Evolutionary conservation across 1,139 yeast genomes (phyloP).

Genomic region (Dujonia santamariae): DNA sequence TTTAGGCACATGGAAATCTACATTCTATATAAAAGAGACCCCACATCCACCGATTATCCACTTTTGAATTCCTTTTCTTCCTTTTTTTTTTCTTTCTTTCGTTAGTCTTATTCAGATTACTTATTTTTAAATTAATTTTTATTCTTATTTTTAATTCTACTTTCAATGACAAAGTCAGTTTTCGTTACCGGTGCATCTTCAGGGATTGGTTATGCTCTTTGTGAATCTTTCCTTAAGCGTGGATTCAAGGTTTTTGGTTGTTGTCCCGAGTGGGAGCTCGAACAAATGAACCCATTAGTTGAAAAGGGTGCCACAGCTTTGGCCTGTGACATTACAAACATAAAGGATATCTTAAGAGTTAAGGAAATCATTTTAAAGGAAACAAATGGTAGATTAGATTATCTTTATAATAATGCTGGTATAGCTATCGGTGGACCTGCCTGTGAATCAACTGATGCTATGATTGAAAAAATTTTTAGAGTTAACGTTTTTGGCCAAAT

Average conservation of each 20-base stretch:
- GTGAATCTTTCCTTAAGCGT: slow-evolving; percentile 14
- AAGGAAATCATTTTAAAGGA: slow-evolving; percentile 32
- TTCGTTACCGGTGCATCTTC: slow-evolving; percentile 39
- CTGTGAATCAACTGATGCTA: slow-evolving; percentile 50
- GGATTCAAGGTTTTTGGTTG: slow-evolving; percentile 21
- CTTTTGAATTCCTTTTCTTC: too few species aligned
- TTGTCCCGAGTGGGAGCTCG: slow-evolving; percentile 14
- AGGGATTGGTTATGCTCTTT: slow-evolving; percentile 30
- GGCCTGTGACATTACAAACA: slow-evolving; percentile 9
- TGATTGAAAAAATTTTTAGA: slow-evolving; percentile 43
- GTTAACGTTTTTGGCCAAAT: slow-evolving; percentile 61
- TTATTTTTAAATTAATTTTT: too few species aligned
- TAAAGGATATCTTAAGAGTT: slow-evolving; percentile 38
- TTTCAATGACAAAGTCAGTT: slow-evolving; percentile 23
- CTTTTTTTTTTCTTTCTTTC: too few species aligned
- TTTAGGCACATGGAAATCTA: too few species aligned
- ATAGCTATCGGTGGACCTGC: slow-evolving; percentile 39
- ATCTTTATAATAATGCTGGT: slow-evolving; percentile 63
- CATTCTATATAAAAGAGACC: too few species aligned
- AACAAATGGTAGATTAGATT: slow-evolving; percentile 43
- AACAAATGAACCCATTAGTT: slow-evolving; percentile 16
- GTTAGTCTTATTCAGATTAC: too few species aligned
- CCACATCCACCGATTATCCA: too few species aligned
- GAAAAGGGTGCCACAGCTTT: slow-evolving; percentile 44
- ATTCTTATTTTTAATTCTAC: too few species aligned